phyloP scores from a whole-genome alignment of 352 stramenopile species.

The Globisporangium canariense region DNA sequence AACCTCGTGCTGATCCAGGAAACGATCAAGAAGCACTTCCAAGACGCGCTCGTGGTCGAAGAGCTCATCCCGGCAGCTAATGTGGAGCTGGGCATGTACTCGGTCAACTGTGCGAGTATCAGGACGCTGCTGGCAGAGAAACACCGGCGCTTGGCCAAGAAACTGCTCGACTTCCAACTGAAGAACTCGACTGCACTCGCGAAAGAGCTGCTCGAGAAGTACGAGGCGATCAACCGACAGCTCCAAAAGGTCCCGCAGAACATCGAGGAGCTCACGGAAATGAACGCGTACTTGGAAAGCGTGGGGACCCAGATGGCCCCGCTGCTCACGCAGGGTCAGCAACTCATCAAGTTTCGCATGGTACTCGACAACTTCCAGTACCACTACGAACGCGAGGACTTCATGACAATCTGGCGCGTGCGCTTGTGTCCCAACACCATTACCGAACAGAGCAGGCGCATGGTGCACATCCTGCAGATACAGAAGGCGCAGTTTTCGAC shows the following conservation, averaged over 20 bases:
- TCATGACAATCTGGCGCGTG: slow-evolving; percentile 89
- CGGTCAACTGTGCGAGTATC: slow-evolving; percentile 68
- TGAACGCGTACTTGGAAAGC: slow-evolving; percentile 81
- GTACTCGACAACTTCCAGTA: slow-evolving; percentile 83
- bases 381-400: slow-evolving; percentile 84
- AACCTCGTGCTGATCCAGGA: slow-evolving; percentile 73
- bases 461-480: slow-evolving; percentile 75
- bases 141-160: slow-evolving; percentile 63
- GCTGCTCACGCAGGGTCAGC: slow-evolving; percentile 66
- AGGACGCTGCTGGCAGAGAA: slow-evolving; percentile 75
- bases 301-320: slow-evolving; percentile 61
- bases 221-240: slow-evolving; percentile 80
- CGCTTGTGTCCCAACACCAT: slow-evolving; percentile 87
- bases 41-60: slow-evolving; percentile 54
- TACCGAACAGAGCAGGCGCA: slow-evolving; percentile 80
- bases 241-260: slow-evolving; percentile 87
- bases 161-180: slow-evolving; percentile 71
- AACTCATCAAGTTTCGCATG: slow-evolving; percentile 74
- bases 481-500: slow-evolving; percentile 83
- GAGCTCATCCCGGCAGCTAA: slow-evolving; percentile 52
- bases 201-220: slow-evolving; percentile 78
- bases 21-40: slow-evolving; percentile 72
- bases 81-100: slow-evolving; percentile 84
- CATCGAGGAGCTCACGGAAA: slow-evolving; percentile 90
- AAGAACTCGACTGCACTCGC: slow-evolving; percentile 72